A percentile compares a stretch with the other conserved stretches of the same genome.
phyloP scores from a whole-genome alignment of 306 rosid species.

The Sechiopsis laciniata region DNA sequence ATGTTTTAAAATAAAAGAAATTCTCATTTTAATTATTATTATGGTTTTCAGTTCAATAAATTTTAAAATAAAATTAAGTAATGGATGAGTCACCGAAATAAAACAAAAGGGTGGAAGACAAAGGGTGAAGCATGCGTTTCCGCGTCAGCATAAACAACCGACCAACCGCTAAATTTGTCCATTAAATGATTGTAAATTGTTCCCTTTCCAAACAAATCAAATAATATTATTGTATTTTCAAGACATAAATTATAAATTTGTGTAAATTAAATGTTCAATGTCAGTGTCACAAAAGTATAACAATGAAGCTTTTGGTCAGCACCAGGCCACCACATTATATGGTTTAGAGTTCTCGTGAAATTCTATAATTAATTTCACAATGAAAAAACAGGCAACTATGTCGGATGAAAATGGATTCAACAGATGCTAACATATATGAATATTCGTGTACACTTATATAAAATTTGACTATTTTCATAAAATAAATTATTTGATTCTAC shows the following conservation, averaged over 20 bases:
- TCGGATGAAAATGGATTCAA: too few relatives aligned
- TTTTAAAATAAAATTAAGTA: too few relatives aligned
- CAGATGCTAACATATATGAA: too few relatives aligned
- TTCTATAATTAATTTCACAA: too few relatives aligned
- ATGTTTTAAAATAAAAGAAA: too few relatives aligned
- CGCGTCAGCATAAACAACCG: conserved; percentile 24
- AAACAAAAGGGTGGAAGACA: neutral
- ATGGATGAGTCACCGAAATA: too few relatives aligned
- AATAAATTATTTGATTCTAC: too few relatives aligned
- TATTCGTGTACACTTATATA: too few relatives aligned
- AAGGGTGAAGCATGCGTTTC: conserved; percentile 17
- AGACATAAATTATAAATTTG: neutral
- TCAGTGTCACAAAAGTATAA: conserved; percentile 9
- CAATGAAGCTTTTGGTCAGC: conserved; percentile 2
- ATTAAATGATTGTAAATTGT: conserved; percentile 15
- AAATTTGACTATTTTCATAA: too few relatives aligned
- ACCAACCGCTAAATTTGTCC: conserved; percentile 27
- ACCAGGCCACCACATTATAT: neutral
- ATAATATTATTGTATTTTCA: neutral
- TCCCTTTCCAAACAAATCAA: neutral
- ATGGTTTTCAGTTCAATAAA: too few relatives aligned
- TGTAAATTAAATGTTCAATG: conserved; percentile 1
- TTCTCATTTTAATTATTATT: too few relatives aligned
- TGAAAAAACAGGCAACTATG: too few relatives aligned
- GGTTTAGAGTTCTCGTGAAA: neutral